These are phyloP conservation scores for Dioscorea alata DNA, from an alignment of 106 monocot species.

Conservation along the genomic window DNA sequence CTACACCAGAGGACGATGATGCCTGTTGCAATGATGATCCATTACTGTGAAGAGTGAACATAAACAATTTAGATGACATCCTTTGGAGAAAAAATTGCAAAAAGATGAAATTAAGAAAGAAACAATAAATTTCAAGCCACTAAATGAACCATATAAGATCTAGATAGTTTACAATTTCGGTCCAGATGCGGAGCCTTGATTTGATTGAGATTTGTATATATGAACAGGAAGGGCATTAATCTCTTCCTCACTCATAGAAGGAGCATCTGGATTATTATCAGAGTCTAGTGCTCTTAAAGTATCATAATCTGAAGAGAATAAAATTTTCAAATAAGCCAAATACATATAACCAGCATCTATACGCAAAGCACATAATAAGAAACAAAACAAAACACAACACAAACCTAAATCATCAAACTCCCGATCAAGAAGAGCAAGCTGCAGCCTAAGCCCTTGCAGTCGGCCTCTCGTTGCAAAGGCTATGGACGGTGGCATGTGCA, in stretches of 20 bases:
- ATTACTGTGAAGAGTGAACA: background rate
- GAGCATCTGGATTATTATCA: slow-evolving; percentile 54
- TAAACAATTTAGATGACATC: background rate
- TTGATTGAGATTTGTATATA: slow-evolving; percentile 59
- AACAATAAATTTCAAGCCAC: slow-evolving; percentile 5
- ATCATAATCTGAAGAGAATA: slow-evolving; percentile 73
- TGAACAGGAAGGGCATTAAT: slow-evolving; percentile 94
- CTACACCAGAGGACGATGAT: background rate
- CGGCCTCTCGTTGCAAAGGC: slow-evolving; percentile 38
- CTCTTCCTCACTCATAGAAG: slow-evolving; percentile 95
- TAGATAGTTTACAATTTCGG: slow-evolving; percentile 30
- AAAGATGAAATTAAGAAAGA: too few relatives aligned
- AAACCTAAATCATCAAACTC: slow-evolving; percentile 88
- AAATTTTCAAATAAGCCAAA: too few relatives aligned
- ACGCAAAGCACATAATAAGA: too few relatives aligned
- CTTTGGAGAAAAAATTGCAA: too few relatives aligned
- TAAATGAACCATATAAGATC: too few relatives aligned
- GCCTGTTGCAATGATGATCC: background rate
- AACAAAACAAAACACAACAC: background rate
- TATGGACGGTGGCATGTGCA: slow-evolving; percentile 70
- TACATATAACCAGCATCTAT: too few relatives aligned
- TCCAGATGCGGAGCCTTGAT: slow-evolving; percentile 17
- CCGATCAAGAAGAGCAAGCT: slow-evolving; percentile 82
- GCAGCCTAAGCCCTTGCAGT: slow-evolving; percentile 67
- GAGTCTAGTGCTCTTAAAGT: slow-evolving; percentile 79